Percentiles rank a stretch among this genome's conserved stretches.
Evolutionary conservation across 164 flowering plant genomes (phyloP).

Genomic region (Stephania yunnanensis): DNA sequence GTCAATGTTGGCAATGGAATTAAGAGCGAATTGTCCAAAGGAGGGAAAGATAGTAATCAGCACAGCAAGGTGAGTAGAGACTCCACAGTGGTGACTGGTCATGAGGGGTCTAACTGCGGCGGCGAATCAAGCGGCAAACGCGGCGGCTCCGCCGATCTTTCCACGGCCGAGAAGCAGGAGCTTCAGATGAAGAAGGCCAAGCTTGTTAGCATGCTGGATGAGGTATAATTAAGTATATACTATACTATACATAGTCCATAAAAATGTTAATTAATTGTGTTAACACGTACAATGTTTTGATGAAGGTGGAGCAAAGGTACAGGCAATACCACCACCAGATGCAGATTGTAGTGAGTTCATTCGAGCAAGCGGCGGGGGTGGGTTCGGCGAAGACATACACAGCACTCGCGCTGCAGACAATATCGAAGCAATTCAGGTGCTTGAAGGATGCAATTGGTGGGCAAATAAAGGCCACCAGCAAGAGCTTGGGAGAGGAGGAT

Average conservation of each 20-base stretch:
- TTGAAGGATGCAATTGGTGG: conserved; percentile 71
- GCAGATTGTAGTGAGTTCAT: conserved; percentile 74
- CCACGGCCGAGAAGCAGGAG: conserved; percentile 81
- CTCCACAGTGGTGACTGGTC: conserved; percentile 23
- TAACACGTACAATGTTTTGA: conserved; percentile 7
- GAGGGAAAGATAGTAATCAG: conserved; percentile 2
- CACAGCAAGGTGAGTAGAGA: conserved; percentile 39
- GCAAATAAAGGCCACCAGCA: conserved; percentile 58
- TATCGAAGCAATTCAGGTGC: conserved; percentile 89
- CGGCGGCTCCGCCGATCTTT: conserved; percentile 38
- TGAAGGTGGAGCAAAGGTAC: conserved; percentile 96
- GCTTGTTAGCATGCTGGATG: conserved; percentile 89
- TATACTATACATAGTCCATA: neutral
- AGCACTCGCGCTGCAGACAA: conserved; percentile 79
- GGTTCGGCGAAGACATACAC: conserved; percentile 91
- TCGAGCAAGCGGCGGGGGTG: conserved; percentile 80
- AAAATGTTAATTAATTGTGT: neutral
- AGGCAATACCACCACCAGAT: conserved; percentile 93
- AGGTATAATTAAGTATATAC: conserved; percentile 80
- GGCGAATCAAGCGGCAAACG: conserved; percentile 35
- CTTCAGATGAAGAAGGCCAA: conserved; percentile 98
- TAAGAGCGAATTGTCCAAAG: conserved; percentile 29
- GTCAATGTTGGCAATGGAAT: conserved; percentile 61
- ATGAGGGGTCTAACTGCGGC: conserved; percentile 27
- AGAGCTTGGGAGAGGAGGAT: conserved; percentile 77